Percentiles rank a stretch among this genome's conserved stretches.
Conservation (phyloP, 257 asterid genomes). For the Solanum chilense region DNA sequence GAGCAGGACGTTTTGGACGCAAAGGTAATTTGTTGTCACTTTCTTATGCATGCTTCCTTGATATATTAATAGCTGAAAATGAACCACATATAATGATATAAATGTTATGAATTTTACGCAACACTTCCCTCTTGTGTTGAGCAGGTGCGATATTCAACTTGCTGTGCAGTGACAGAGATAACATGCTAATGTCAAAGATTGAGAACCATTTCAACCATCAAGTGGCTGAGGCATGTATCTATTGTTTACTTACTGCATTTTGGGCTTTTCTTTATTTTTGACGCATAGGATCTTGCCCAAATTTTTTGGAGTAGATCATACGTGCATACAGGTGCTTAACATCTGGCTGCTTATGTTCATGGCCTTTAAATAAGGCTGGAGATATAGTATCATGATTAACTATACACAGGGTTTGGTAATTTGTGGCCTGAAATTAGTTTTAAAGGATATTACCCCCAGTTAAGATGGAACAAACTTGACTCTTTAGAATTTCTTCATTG, state of each 20-base stretch:
- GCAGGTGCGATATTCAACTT: slow-evolving; percentile 54
- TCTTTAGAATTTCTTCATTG: not conserved
- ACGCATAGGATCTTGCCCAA: not conserved
- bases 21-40: slow-evolving; percentile 39
- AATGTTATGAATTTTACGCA: not conserved
- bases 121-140: not conserved
- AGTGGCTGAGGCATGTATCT: slow-evolving; percentile 32
- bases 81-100: not conserved
- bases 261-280: not conserved
- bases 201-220: slow-evolving; percentile 41
- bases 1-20: slow-evolving; percentile 99
- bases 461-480: not conserved
- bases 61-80: not conserved
- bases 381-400: not conserved
- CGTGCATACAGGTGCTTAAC: not conserved
- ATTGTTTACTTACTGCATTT: not conserved
- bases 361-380: not conserved
- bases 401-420: not conserved
- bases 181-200: slow-evolving; percentile 35
- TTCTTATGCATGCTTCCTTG: not conserved
- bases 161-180: slow-evolving; percentile 22
- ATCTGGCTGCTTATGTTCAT: not conserved
- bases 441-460: not conserved
- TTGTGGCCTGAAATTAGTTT: not conserved
- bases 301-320: not conserved